Percentiles rank a stretch among this genome's conserved stretches.
Evolutionary conservation across 768 basidiomycete species (phyloP).

Genomic region (Psilocybe tampanensis): DNA sequence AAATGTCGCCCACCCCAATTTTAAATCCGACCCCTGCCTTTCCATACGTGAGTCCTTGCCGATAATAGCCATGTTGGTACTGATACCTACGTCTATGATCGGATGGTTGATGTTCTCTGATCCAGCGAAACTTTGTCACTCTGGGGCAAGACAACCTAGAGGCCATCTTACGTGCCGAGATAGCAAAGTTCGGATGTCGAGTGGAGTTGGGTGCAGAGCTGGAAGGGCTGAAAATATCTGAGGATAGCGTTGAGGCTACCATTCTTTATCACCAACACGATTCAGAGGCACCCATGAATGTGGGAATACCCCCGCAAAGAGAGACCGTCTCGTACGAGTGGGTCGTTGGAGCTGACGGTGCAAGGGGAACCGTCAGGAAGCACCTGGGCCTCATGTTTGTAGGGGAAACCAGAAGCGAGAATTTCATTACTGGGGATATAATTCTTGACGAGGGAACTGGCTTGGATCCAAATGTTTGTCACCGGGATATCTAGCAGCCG

Average conservation of each 20-base stretch:
- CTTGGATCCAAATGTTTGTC: constrained; percentile 30
- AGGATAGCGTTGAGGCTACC: constrained; percentile 37
- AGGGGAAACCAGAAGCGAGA: constrained; percentile 39
- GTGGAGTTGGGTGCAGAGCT: constrained; percentile 50
- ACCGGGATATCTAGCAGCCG: too few species aligned
- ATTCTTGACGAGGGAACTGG: constrained; percentile 34
- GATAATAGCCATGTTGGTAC: constrained; percentile 38
- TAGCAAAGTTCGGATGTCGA: constrained; percentile 29
- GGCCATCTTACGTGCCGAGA: constrained; percentile 31
- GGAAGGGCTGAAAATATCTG: constrained; percentile 38
- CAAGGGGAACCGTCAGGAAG: constrained; percentile 41
- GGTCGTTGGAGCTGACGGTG: constrained; percentile 48
- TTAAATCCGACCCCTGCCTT: constrained; percentile 29
- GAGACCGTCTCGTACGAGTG: constrained; percentile 28
- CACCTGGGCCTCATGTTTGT: constrained; percentile 38
- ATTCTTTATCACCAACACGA: constrained; percentile 24
- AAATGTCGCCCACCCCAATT: constrained; percentile 28
- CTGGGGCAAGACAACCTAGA: constrained; percentile 39
- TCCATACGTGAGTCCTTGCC: constrained; percentile 32
- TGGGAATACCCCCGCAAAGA: not conserved
- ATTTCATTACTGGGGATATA: constrained; percentile 42
- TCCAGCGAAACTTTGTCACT: not conserved
- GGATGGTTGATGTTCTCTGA: too few species aligned
- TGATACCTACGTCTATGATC: too few species aligned
- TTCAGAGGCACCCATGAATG: constrained; percentile 7